Evolutionary conservation across 2,329 filamentous ascomycete genomes (phyloP), one percentile per base, ranked within the genome.

Genomic region (Paecilomyces variotii): DNA sequence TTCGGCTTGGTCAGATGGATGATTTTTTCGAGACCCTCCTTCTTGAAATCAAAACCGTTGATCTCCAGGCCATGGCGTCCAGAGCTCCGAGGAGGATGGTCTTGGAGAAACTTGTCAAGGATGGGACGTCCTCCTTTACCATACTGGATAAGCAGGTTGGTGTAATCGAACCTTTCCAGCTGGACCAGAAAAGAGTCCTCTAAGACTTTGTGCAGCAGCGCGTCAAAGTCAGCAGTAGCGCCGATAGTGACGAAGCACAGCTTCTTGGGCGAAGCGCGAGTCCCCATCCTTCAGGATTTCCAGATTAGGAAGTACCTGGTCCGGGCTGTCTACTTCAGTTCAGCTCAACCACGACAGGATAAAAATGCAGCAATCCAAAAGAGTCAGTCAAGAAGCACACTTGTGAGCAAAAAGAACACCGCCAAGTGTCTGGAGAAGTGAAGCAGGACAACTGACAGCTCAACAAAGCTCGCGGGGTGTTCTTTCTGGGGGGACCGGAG

Each of bases 241-340:
- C 94, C 94, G 30, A 96, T 88, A 0, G 94, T 97, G 57, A 97
- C 87, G 64, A 99, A 89, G 71, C 90, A 94, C 56, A 75, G 53
- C 63, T 78, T 80, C 54, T 63, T 69, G 11, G 60, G 56, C 56
- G 50, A 24, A 27, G 24, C n/a, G 2, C 24, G 27, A 52, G 25
- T 52, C 10, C 27, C 24, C 27, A 26, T 28, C 25, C 50, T 45
- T 45, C n/a, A 45, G 39, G 19, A 24, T 45, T 45, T 45, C 39
- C 39, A 45, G 39, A 45, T 45, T 45, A 45, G 39, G 39, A 45
- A 45, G n/a, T 45, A 7, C 14, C 6, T 45, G 14, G n/a, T 45
- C 7, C 19, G n/a, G 39, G 3, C 39, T 45, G 39, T 45, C 2
- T 7, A 45, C 14, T 45, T 45, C 30, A 19, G n/a, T n/a, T 1